Percentiles rank a stretch among this genome's conserved stretches.
Evolutionary conservation across 148 eudicot species (phyloP).

Genomic region (Cornus florida): DNA sequence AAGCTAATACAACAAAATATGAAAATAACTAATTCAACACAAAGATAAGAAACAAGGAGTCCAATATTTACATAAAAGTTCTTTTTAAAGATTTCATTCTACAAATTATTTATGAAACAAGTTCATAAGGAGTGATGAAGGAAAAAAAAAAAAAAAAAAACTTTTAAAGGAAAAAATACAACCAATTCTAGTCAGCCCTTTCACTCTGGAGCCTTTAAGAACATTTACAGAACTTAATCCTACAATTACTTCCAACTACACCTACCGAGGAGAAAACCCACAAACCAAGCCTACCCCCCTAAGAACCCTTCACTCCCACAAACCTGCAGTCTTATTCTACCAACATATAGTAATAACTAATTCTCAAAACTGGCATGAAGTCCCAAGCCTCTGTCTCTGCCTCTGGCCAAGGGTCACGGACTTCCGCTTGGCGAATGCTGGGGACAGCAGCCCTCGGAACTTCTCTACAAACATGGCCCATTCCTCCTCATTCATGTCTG

Average conservation of each 20-base stretch:
- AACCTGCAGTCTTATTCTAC: conserved; percentile 29
- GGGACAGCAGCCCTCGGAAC: conserved; percentile 67
- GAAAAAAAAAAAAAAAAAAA: conserved; percentile 9
- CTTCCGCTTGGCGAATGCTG: conserved; percentile 71
- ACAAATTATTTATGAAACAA: conserved; percentile 44
- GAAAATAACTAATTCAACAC: too few species aligned
- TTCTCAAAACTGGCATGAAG: conserved; percentile 97
- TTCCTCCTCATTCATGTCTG: conserved; percentile 84
- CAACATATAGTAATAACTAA: conserved; percentile 11
- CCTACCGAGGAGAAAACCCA: conserved; percentile 23
- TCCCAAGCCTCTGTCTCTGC: conserved; percentile 94
- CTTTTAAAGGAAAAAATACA: conserved; percentile 11
- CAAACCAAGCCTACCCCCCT: conserved; percentile 16
- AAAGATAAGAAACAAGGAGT: neutral
- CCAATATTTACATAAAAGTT: conserved; percentile 16
- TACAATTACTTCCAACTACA: conserved; percentile 19
- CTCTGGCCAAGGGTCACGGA: conserved; percentile 58
- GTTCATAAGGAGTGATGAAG: conserved; percentile 18
- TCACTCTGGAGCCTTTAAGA: conserved; percentile 42
- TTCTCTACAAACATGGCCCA: conserved; percentile 77
- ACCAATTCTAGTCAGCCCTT: conserved; percentile 16
- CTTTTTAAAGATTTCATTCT: conserved; percentile 17
- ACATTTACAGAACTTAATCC: conserved; percentile 61
- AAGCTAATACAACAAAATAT: too few species aligned
- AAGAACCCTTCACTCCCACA: conserved; percentile 25